These are phyloP conservation scores for Stemphylium beticola DNA, from an alignment of 2,329 filamentous ascomycete genomes.

Conservation along the genomic window DNA sequence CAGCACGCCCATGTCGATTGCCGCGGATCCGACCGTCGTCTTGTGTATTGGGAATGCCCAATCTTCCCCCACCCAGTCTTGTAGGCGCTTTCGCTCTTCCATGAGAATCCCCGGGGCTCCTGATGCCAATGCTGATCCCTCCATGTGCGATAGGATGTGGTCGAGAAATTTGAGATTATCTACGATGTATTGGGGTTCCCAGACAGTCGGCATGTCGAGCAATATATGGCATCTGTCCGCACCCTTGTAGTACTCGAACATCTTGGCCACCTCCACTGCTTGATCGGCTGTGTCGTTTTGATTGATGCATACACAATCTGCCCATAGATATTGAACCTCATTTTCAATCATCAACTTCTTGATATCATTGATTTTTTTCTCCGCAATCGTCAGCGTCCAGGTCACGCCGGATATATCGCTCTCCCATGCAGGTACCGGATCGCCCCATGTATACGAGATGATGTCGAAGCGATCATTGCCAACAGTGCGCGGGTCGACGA, in stretches of 20 bases:
- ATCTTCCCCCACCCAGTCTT: neutral
- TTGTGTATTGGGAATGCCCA: slow-evolving; percentile 5
- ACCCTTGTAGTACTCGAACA: slow-evolving; percentile 11
- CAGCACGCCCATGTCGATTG: slow-evolving; percentile 9
- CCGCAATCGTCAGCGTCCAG: neutral
- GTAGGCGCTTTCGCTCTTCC: neutral
- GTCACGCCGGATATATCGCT: slow-evolving; percentile 1
- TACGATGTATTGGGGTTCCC: slow-evolving; percentile 9
- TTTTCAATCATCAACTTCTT: neutral
- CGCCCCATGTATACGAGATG: slow-evolving; percentile 7
- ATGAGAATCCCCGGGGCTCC: slow-evolving; percentile 1
- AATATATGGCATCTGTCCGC: slow-evolving; percentile 6
- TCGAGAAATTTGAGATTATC: slow-evolving; percentile 11
- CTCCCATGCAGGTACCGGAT: neutral
- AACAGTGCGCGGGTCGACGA: neutral
- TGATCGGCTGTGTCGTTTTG: slow-evolving; percentile 18
- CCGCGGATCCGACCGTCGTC: slow-evolving; percentile 3
- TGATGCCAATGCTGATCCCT: slow-evolving; percentile 3
- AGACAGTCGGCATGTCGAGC: slow-evolving; percentile 6
- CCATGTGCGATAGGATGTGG: slow-evolving; percentile 6
- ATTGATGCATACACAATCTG: slow-evolving; percentile 32
- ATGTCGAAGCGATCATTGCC: slow-evolving; percentile 5
- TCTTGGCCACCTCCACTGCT: slow-evolving; percentile 3
- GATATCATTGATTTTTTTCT: slow-evolving; percentile 1
- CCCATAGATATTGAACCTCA: slow-evolving; percentile 5